Evolutionary conservation across 2,329 filamentous ascomycete genomes (phyloP).

Genomic region (Thelonectria olida): DNA sequence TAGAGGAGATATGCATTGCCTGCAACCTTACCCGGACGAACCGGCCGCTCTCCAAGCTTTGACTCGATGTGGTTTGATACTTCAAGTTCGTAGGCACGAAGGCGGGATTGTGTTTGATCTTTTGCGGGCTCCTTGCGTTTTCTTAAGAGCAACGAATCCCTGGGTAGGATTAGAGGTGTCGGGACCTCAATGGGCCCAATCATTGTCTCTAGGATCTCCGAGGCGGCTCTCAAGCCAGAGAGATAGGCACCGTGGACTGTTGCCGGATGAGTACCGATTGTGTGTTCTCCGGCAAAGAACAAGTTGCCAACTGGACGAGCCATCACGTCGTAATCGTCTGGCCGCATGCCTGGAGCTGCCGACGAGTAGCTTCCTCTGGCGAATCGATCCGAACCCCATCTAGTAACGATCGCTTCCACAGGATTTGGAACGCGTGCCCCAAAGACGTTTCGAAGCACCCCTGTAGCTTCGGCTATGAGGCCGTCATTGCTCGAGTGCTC

Average conservation of each 20-base stretch:
- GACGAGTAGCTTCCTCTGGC: conserved; percentile 96
- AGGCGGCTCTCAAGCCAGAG: conserved; percentile 88
- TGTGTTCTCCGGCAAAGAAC: conserved; percentile 96
- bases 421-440: conserved; percentile 77
- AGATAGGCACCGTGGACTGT: conserved; percentile 97
- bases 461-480: conserved; percentile 82
- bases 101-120: conserved; percentile 60
- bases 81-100: conserved; percentile 66
- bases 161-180: conserved; percentile 76
- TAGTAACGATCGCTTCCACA: conserved; percentile 85
- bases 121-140: conserved; percentile 65
- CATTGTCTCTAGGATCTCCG: conserved; percentile 83
- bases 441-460: conserved; percentile 81
- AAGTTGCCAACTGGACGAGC: conserved; percentile 84
- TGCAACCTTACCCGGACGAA: conserved; percentile 75
- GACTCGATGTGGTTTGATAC: conserved; percentile 61
- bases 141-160: conserved; percentile 59
- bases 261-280: conserved; percentile 92
- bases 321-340: conserved; percentile 94
- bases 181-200: conserved; percentile 84
- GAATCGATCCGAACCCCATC: conserved; percentile 92
- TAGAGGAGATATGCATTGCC: conserved; percentile 91
- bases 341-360: conserved; percentile 81
- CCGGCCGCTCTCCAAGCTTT: conserved; percentile 77
- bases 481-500: conserved; percentile 79